These are phyloP conservation scores for Tricholoma sp. DNA, from an alignment of 768 basidiomycete genomes.

Conservation along the genomic window DNA sequence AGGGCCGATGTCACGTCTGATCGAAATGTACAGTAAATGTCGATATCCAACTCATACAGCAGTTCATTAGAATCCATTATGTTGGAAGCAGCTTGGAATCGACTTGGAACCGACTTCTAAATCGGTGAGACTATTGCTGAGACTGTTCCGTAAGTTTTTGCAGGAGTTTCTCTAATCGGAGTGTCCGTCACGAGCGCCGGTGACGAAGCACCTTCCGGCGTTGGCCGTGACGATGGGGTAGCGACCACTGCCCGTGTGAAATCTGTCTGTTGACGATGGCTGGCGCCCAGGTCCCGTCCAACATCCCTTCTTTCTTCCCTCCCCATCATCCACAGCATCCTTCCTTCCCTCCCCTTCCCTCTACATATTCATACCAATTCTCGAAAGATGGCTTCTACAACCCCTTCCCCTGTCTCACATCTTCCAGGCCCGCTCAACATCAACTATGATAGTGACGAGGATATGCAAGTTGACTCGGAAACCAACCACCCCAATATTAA, in stretches of 20 bases:
- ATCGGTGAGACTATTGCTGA: background rate
- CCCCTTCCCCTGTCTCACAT: constrained; percentile 27
- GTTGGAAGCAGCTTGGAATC: too few relatives aligned
- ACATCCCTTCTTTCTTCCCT: constrained; percentile 35
- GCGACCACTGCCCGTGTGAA: constrained; percentile 49
- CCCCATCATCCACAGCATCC: constrained; percentile 30
- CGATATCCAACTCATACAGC: too few relatives aligned
- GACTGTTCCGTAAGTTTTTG: background rate
- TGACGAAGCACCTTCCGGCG: constrained; percentile 53
- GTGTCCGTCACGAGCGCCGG: constrained; percentile 51
- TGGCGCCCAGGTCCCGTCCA: constrained; percentile 43
- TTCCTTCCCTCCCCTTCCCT: constrained; percentile 19
- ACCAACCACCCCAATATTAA: constrained; percentile 34
- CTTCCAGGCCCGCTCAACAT: constrained; percentile 43
- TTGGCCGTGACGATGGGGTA: constrained; percentile 56
- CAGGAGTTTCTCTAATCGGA: constrained; percentile 31
- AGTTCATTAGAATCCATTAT: too few relatives aligned
- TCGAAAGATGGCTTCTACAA: constrained; percentile 21
- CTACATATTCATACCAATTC: background rate
- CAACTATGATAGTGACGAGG: constrained; percentile 56
- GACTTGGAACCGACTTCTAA: too few relatives aligned
- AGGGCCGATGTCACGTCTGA: constrained; percentile 4
- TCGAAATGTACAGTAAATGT: background rate
- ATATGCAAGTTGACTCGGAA: constrained; percentile 72
- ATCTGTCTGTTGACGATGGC: constrained; percentile 50